Evolutionary conservation across 176 grass and related monocot species (phyloP), one percentile per base, ranked within the genome.

Genomic region (Carex myosuroides): DNA sequence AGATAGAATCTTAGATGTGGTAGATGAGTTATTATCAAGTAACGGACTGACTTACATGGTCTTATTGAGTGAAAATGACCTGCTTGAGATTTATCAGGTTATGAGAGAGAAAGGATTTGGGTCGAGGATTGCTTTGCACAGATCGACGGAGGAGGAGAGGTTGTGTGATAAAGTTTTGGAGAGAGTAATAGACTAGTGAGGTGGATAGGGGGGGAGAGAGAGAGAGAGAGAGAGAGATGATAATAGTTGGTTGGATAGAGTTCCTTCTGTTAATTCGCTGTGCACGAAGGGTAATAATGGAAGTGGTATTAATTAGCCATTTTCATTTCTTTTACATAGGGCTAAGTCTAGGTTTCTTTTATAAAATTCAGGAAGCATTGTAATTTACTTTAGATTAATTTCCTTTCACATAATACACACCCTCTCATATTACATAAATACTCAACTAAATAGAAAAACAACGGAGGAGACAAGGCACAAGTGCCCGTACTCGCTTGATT

Each of bases 121-220:
- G 37, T 95, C 91, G 0, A 91, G 89, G 0, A 90, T 95, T 59
- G 76, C 90, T 54, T 80, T 95, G 80, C 90, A 95, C 84, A 93
- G 96, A 79, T 98, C 89, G 8, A 93, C 91, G 4, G 93, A 98
- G 59, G 93, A 98, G 83, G 93, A 95, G 82, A 92, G 89, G 78
- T 90, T 95, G 86, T 90, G 88, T 98, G 61, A 90, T 98, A 3
- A 95, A 95, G 80, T 98, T 98, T 83, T 95, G 95, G 95, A 85
- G 79, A n/a, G 88, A 90, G 78, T 55, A 22, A 66, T 61, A 65
- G 60, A 64, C 17, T 30, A 67, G 22, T 39, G 80, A 50, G 62
- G 26, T 62, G 41, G 39, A 21, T 17, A 32, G 13, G 13, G 12
- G n/a, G n/a, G n/a, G n/a, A n/a, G n/a, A n/a, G n/a, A n/a, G n/a